Conservation (phyloP, 768 basidiomycete species). For the Boletus tylopilopsis region DNA sequence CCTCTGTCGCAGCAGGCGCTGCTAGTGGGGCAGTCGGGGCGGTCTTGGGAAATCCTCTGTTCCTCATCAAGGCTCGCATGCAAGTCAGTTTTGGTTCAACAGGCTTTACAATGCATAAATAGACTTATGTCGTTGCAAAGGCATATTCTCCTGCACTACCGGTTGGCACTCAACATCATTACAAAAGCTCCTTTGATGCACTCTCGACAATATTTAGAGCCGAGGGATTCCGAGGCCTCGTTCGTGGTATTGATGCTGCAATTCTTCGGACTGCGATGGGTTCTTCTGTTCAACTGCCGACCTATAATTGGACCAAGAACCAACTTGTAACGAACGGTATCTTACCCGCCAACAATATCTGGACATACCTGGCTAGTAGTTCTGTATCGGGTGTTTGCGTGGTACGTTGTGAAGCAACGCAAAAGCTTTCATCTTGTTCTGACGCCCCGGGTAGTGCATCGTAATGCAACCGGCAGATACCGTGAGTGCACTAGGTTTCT, state of each 20-base stretch:
- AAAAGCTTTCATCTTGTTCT: constrained; percentile 3
- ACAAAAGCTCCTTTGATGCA: constrained; percentile 81
- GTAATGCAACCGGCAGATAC: constrained; percentile 97
- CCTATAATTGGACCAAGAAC: constrained; percentile 91
- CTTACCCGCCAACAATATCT: constrained; percentile 70
- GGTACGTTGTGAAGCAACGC: constrained; percentile 43
- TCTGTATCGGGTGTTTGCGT: constrained; percentile 90
- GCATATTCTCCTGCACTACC: constrained; percentile 95
- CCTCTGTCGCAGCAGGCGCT: constrained; percentile 84
- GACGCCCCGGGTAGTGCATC: constrained; percentile 49
- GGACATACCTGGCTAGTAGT: constrained; percentile 87
- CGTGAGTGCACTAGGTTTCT: constrained; percentile 39
- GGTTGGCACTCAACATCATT: constrained; percentile 91
- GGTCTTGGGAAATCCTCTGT: constrained; percentile 82
- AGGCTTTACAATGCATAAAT: neutral
- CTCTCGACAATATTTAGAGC: constrained; percentile 72
- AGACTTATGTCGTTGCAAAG: constrained; percentile 32
- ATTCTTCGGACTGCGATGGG: constrained; percentile 94
- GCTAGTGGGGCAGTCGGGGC: constrained; percentile 88
- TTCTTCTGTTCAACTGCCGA: constrained; percentile 91
- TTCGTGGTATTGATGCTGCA: constrained; percentile 91
- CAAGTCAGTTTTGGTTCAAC: constrained; percentile 48
- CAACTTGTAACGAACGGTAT: constrained; percentile 67
- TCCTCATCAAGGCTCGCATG: constrained; percentile 97
- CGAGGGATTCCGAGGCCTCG: constrained; percentile 76